phyloP scores from a whole-genome alignment of 805 yeast genomes.

The Hanseniaspora guilliermondii region DNA sequence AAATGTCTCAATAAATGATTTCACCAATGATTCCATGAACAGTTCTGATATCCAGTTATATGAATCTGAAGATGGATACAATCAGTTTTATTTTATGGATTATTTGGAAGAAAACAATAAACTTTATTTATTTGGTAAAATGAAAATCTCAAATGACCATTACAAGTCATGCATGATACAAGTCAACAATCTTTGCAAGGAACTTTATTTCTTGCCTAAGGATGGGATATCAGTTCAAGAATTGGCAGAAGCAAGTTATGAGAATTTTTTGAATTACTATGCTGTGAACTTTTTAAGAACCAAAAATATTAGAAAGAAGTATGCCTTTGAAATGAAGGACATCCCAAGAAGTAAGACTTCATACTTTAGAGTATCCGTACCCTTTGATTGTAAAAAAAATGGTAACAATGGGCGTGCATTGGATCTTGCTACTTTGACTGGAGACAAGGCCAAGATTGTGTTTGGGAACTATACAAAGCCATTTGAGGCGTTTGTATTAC shows the following conservation, averaged over 20 bases:
- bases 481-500: slow-evolving; percentile 77
- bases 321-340: slow-evolving; percentile 76
- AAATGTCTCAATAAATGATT: not conserved
- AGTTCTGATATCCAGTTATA: slow-evolving; percentile 2
- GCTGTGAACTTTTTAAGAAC: slow-evolving; percentile 54
- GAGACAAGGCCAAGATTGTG: slow-evolving; percentile 38
- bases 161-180: slow-evolving; percentile 64
- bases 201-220: slow-evolving; percentile 68
- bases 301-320: slow-evolving; percentile 60
- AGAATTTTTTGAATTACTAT: slow-evolving; percentile 47
- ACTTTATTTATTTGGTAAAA: slow-evolving; percentile 70
- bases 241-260: slow-evolving; percentile 64
- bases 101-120: slow-evolving; percentile 63
- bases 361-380: slow-evolving; percentile 66
- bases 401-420: slow-evolving; percentile 41
- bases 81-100: slow-evolving; percentile 84
- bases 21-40: slow-evolving; percentile 2
- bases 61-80: slow-evolving; percentile 17
- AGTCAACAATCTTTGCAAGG: slow-evolving; percentile 54
- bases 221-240: slow-evolving; percentile 46
- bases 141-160: slow-evolving; percentile 31
- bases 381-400: slow-evolving; percentile 53
- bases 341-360: slow-evolving; percentile 62
- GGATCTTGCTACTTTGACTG: slow-evolving; percentile 63
- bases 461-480: slow-evolving; percentile 65